Conservation (phyloP, 2,329 filamentous ascomycete species). For the Neurospora crassa region DNA sequence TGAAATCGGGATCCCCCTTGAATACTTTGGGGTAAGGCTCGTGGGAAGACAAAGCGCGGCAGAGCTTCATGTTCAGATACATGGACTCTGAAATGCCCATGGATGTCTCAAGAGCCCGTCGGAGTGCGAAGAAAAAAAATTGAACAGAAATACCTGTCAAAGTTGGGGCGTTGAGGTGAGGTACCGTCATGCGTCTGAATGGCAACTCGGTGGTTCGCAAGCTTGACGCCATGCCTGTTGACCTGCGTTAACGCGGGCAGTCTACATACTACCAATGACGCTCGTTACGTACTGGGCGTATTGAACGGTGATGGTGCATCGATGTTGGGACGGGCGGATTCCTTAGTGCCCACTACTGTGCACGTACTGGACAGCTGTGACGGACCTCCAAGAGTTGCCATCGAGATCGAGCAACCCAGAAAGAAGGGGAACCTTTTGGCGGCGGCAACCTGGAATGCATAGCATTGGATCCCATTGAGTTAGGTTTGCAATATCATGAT, state of each 20-base stretch:
- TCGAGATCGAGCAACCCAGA: background rate
- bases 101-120: background rate
- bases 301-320: background rate
- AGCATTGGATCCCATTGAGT: no score
- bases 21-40: background rate
- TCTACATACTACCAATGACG: background rate
- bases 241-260: background rate
- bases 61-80: background rate
- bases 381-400: background rate
- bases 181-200: background rate
- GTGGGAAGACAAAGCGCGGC: background rate
- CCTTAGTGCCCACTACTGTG: background rate
- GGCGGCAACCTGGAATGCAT: background rate
- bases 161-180: background rate
- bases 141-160: background rate
- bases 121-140: background rate
- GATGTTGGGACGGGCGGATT: background rate
- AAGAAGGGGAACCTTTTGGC: background rate
- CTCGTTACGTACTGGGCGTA: background rate
- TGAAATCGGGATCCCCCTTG: background rate
- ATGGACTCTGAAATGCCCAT: background rate
- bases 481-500: background rate
- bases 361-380: background rate
- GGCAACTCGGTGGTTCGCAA: background rate
- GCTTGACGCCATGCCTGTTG: background rate